Evolutionary conservation across 208 protist species (phyloP), one percentile per base, ranked within the genome.

Genomic region (Leishmania amazonensis): DNA sequence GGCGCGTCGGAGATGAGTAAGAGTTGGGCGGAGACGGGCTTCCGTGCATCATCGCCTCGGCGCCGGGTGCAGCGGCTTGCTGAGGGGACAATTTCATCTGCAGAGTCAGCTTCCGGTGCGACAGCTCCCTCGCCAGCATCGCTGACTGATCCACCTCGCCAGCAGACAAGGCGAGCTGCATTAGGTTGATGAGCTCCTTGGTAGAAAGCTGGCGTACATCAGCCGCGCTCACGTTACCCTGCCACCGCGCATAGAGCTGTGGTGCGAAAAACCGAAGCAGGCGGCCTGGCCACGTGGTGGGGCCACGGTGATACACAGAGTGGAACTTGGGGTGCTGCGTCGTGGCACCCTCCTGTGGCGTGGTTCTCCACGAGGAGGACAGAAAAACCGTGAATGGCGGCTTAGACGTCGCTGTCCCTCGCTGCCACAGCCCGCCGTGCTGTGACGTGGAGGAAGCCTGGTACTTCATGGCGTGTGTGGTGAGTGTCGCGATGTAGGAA

Each of bases 101-200:
- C 74, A 85, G 60, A 9, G 82, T 73, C 54, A 82, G 65, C 78
- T 85, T 85, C 3, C 93, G 84, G n/a, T 86, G 85, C n/a, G 93
- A 91, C 57, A 96, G 76, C 85, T 96, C 91, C 21, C 86, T 84
- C 35, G 91, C 93, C 72, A 96, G 92, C 76, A 92, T 65, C 53
- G 85, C 85, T 24, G 93, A 92, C 49, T 88, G 85, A 11, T 92
- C 87, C 11, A 79, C 77, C 51, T 96, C 86, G n/a, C 91, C 93
- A 9, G 88, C 84, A n/a, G 87, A 83, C 72, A 96, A 83, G 24
- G 91, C 89, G 58, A 93, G 82, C 85, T 94, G 91, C 91, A 97
- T 95, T 15, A 91, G 84, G 8, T 65, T 78, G 53, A 95, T 88
- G 70, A 97, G 81, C 24, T 97, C 91, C 28, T 91, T 84, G 31